Evolutionary conservation across 805 yeast genomes (phyloP).

Genomic region (Candida qinlingensis): DNA sequence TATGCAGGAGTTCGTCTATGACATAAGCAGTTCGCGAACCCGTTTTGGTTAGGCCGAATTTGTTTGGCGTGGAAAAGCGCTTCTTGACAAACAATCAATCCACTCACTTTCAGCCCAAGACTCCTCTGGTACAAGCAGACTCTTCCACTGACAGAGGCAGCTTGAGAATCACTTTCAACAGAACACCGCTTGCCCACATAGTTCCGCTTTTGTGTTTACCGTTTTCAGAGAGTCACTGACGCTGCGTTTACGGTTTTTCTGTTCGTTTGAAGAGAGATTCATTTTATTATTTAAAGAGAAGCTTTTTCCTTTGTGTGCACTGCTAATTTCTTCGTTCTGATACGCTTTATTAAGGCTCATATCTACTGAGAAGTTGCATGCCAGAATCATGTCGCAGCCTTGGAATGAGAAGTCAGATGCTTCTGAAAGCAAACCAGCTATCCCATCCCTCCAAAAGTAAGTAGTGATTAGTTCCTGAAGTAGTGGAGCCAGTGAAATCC

Average conservation of each 20-base stretch:
- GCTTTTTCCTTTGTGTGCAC: too few species aligned
- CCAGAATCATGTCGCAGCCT: constrained; percentile 17
- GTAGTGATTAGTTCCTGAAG: constrained; percentile 5
- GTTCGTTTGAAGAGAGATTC: too few species aligned
- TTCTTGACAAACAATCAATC: background rate
- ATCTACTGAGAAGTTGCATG: too few species aligned
- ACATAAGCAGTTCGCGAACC: background rate
- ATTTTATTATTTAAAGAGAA: too few species aligned
- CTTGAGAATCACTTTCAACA: too few species aligned
- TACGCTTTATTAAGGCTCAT: too few species aligned
- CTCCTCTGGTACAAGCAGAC: background rate
- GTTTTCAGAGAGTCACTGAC: too few species aligned
- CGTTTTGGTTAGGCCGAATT: background rate
- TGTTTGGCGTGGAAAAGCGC: constrained; percentile 1
- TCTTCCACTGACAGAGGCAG: too few species aligned
- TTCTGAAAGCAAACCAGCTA: constrained; percentile 22
- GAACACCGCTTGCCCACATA: too few species aligned
- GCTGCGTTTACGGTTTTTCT: too few species aligned
- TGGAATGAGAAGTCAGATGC: constrained; percentile 24
- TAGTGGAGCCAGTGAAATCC: background rate
- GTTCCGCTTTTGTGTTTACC: too few species aligned
- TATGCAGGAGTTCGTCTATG: background rate
- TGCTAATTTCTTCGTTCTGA: too few species aligned
- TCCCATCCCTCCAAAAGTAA: constrained; percentile 26
- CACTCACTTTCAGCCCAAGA: background rate